These are phyloP conservation scores for Pseudogymnoascus sp. DNA, from an alignment of 2,329 filamentous ascomycete genomes.

Conservation along the genomic window DNA sequence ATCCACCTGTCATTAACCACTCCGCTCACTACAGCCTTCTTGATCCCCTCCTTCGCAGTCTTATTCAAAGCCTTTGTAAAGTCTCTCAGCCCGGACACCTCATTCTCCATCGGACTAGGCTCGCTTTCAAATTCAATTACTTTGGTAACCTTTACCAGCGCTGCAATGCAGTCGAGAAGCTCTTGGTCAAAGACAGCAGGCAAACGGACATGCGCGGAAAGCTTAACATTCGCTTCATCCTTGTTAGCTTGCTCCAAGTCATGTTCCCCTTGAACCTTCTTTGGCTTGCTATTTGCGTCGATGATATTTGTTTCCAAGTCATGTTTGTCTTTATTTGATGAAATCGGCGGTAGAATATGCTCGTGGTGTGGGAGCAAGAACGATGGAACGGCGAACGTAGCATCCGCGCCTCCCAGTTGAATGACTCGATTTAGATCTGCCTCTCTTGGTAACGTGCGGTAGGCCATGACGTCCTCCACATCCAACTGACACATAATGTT, in stretches of 20 bases:
- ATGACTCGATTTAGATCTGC: constrained; percentile 41
- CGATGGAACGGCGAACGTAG: constrained; percentile 39
- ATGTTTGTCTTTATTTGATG: constrained; percentile 29
- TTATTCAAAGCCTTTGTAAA: constrained; percentile 27
- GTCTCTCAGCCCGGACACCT: constrained; percentile 26
- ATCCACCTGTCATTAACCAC: constrained; percentile 49
- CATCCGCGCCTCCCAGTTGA: constrained; percentile 43
- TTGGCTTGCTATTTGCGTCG: constrained; percentile 37
- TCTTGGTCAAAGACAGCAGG: constrained; percentile 44
- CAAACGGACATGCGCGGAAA: constrained; percentile 41
- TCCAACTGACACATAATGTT: constrained; percentile 40
- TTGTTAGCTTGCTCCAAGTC: constrained; percentile 35
- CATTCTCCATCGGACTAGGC: constrained; percentile 24
- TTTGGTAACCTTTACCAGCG: constrained; percentile 49
- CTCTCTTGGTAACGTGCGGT: constrained; percentile 37
- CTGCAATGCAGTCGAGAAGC: constrained; percentile 46
- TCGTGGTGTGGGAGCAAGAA: constrained; percentile 48
- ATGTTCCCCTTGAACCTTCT: constrained; percentile 34
- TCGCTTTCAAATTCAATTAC: constrained; percentile 46
- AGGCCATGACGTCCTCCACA: constrained; percentile 42
- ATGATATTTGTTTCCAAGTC: constrained; percentile 33
- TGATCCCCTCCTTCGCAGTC: constrained; percentile 37
- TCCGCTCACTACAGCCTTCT: constrained; percentile 37
- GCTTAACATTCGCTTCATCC: constrained; percentile 41
- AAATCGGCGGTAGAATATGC: constrained; percentile 39